Percentiles rank a stretch among this genome's conserved stretches.
Evolutionary conservation across 2,329 filamentous ascomycete genomes (phyloP).

Genomic region (Aspergillus ibericus): DNA sequence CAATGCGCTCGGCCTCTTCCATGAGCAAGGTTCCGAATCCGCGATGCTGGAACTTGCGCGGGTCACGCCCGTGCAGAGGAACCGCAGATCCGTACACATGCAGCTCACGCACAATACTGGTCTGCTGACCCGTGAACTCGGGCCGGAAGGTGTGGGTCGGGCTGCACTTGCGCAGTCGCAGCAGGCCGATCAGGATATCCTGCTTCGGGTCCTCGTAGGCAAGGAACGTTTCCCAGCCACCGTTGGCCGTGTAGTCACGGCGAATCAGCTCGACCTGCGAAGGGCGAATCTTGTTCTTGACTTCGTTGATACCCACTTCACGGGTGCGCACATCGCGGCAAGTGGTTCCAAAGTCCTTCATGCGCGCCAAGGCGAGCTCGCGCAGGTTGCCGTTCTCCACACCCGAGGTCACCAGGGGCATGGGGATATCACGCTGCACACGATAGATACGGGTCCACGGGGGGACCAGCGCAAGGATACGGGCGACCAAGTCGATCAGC

Average conservation of each 20-base stretch:
- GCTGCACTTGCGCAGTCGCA: conserved; percentile 87
- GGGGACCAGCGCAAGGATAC: conserved; percentile 91
- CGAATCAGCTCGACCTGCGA: conserved; percentile 95
- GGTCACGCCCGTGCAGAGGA: conserved; percentile 93
- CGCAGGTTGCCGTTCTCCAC: conserved; percentile 97
- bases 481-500: conserved; percentile 89
- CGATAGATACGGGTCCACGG: conserved; percentile 99
- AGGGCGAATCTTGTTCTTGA: conserved; percentile 96
- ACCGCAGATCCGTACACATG: conserved; percentile 97
- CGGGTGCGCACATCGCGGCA: conserved; percentile 95
- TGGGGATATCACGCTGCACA: conserved; percentile 98
- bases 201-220: conserved; percentile 98
- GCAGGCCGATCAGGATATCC: conserved; percentile 89
- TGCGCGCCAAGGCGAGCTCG: conserved; percentile 88
- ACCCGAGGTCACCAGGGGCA: conserved; percentile 97
- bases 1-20: conserved; percentile 97
- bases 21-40: conserved; percentile 94
- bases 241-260: conserved; percentile 91
- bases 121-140: conserved; percentile 82
- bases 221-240: conserved; percentile 97
- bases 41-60: conserved; percentile 96
- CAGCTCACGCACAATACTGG: conserved; percentile 87
- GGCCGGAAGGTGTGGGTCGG: conserved; percentile 88
- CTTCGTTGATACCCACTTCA: conserved; percentile 97
- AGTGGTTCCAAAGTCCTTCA: conserved; percentile 98